Evolutionary conservation across 179 eudicot species (phyloP).

Genomic region (Gypsophila paniculata): DNA sequence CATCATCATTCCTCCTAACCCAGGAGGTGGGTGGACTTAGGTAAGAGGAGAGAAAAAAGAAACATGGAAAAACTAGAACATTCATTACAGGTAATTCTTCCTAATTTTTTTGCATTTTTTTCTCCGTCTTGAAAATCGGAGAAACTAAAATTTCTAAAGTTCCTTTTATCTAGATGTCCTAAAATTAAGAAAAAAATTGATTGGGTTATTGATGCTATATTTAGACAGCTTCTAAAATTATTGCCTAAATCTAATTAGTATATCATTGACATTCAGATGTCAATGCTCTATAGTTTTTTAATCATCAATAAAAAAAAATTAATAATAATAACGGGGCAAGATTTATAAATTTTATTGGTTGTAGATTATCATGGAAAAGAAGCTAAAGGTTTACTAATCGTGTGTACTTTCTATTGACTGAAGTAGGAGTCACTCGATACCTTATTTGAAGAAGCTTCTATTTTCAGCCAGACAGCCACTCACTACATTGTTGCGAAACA

Average conservation of each 20-base stretch:
- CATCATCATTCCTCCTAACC: constrained; percentile 45
- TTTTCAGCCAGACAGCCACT: no score
- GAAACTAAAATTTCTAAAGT: neutral
- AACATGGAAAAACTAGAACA: neutral
- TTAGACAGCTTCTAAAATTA: neutral
- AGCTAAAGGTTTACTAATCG: neutral
- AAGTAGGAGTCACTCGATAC: neutral
- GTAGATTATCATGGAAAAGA: no score
- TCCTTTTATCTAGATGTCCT: constrained; percentile 22
- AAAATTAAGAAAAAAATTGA: constrained; percentile 15
- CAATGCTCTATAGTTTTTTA: constrained; percentile 15
- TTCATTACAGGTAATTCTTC: constrained; percentile 6
- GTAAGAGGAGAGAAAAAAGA: constrained; percentile 1
- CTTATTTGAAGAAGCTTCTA: no score
- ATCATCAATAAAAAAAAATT: neutral
- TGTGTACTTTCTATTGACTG: neutral
- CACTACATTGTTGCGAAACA: no score
- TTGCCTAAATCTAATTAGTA: constrained; percentile 18
- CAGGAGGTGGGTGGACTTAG: constrained; percentile 21
- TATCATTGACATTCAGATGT: neutral
- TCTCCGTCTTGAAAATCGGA: constrained; percentile 30
- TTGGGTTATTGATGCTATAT: constrained; percentile 25
- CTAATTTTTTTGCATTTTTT: constrained; percentile 7
- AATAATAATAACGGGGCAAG: neutral
- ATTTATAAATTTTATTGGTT: no score